These are phyloP conservation scores for Talaromyces albobiverticillius DNA, from an alignment of 2,329 filamentous ascomycete species.

Conservation along the genomic window DNA sequence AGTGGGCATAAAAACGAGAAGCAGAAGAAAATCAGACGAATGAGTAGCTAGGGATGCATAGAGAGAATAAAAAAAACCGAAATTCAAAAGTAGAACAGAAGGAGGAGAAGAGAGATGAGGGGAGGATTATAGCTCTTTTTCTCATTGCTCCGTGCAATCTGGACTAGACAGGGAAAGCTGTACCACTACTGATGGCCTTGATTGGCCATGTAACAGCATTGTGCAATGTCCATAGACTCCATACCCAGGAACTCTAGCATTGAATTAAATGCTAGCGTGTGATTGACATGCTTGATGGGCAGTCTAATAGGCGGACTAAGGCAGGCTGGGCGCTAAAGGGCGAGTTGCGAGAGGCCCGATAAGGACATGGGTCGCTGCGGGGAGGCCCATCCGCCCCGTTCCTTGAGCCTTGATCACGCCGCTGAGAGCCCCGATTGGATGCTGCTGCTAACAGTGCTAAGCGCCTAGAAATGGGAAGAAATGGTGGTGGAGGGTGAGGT, in stretches of 20 bases:
- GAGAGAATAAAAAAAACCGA: background rate
- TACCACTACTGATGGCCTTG: too few relatives aligned
- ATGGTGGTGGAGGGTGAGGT: too few relatives aligned
- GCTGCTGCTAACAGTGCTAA: too few relatives aligned
- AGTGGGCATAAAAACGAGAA: background rate
- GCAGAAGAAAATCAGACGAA: background rate
- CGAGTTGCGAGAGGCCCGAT: conserved; percentile 11
- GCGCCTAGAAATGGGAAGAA: background rate
- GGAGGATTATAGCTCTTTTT: too few relatives aligned
- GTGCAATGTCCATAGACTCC: too few relatives aligned
- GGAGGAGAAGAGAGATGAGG: too few relatives aligned
- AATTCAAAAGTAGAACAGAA: background rate
- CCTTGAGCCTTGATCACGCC: background rate
- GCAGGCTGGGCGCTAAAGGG: conserved; percentile 10
- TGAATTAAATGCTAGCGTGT: background rate
- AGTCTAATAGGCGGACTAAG: background rate
- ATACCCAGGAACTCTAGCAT: background rate
- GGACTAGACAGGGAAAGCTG: too few relatives aligned
- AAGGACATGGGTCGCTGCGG: background rate
- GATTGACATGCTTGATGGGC: background rate
- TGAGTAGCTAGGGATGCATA: background rate
- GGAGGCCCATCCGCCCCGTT: background rate
- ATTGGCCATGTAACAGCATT: too few relatives aligned
- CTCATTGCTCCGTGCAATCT: too few relatives aligned
- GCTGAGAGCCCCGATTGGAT: background rate